Percentiles rank a stretch among this genome's conserved stretches.
phyloP scores from a whole-genome alignment of 2,329 filamentous ascomycete species.

The Juglanconis oblonga region DNA sequence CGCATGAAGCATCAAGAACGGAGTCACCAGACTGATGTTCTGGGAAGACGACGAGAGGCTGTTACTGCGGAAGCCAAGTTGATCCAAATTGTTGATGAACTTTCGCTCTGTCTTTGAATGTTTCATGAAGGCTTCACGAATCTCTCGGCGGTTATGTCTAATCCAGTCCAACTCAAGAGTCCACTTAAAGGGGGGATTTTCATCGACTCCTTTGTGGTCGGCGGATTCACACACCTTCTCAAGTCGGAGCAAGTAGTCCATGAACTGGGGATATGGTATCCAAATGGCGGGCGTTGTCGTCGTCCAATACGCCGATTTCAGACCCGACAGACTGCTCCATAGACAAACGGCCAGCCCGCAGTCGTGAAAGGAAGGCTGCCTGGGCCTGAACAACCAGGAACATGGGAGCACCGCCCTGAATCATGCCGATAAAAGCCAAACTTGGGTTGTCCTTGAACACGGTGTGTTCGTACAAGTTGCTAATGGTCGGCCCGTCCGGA shows the following conservation, averaged over 20 bases:
- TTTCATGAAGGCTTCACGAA: not conserved
- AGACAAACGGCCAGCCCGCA: not conserved
- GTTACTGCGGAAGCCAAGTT: not conserved
- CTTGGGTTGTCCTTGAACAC: not conserved
- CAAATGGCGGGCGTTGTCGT: not conserved
- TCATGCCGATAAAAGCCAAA: not conserved
- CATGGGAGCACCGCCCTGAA: not conserved
- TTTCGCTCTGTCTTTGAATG: not conserved
- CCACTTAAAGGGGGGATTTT: not conserved
- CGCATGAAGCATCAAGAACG: too few species aligned
- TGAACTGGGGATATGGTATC: not conserved
- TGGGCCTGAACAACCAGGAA: constrained; percentile 6
- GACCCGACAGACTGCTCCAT: too few species aligned
- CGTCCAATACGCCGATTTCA: not conserved
- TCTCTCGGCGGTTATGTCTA: not conserved
- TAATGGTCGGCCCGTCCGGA: not conserved
- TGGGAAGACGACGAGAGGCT: not conserved
- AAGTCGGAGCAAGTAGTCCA: constrained; percentile 1
- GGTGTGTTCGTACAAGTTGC: not conserved
- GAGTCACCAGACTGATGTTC: not conserved
- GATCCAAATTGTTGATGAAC: not conserved
- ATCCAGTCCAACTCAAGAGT: not conserved
- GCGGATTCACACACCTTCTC: not conserved
- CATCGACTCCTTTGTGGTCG: not conserved
- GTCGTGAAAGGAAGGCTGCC: not conserved